phyloP scores from a whole-genome alignment of 2,329 filamentous ascomycete genomes.

The Boeremia exigua region DNA sequence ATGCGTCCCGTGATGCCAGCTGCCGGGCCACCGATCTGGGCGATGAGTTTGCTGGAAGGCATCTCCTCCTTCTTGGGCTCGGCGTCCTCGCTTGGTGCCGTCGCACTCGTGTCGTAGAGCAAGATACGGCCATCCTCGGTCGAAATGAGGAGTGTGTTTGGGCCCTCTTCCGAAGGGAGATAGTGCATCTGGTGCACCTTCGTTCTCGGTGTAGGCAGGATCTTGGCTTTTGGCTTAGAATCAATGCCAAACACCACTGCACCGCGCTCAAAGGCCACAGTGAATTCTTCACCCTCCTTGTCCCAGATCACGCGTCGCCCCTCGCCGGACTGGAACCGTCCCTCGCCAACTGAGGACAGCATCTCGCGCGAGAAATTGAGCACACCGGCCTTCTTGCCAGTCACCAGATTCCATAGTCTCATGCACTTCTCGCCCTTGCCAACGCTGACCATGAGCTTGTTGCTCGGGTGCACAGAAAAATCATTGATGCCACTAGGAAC shows the following conservation, averaged over 20 bases:
- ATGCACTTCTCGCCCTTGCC: conserved; percentile 89
- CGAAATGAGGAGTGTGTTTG: conserved; percentile 73
- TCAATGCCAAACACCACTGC: conserved; percentile 87
- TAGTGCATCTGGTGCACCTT: conserved; percentile 88
- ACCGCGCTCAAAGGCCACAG: conserved; percentile 86
- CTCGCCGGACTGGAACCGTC: conserved; percentile 78
- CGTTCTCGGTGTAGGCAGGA: conserved; percentile 70
- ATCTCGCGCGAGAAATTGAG: conserved; percentile 80
- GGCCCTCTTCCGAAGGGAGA: conserved; percentile 58
- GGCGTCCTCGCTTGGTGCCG: conserved; percentile 45
- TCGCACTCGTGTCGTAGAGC: conserved; percentile 75
- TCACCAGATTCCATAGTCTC: conserved; percentile 95
- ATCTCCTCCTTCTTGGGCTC: conserved; percentile 54
- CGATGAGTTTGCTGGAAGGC: conserved; percentile 67
- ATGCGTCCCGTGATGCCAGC: conserved; percentile 73
- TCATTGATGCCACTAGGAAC: conserved; percentile 90
- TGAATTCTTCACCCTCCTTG: conserved; percentile 77
- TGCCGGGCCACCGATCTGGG: conserved; percentile 77
- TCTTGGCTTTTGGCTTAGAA: conserved; percentile 77
- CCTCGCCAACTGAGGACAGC: conserved; percentile 77
- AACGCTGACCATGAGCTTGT: conserved; percentile 95
- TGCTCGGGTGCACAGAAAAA: conserved; percentile 93
- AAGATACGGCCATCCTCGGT: conserved; percentile 90
- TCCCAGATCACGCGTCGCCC: conserved; percentile 85
- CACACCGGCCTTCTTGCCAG: conserved; percentile 92